Conservation (phyloP, 305 asterid species). For the Fraxinus sp. region DNA sequence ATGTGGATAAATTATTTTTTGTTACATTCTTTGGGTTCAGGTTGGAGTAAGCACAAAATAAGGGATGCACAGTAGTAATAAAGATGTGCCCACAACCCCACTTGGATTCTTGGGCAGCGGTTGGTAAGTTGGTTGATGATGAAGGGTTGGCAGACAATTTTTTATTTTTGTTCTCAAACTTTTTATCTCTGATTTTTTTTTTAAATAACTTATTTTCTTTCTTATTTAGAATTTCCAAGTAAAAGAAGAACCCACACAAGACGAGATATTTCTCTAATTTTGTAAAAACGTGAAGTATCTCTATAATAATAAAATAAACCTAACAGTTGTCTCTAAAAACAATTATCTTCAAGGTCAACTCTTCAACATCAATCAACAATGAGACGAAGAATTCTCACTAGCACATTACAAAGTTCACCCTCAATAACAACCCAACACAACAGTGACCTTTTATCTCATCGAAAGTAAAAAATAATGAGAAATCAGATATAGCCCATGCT, state of each 20-base stretch:
- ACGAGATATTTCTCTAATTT: neutral
- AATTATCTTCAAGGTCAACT: neutral
- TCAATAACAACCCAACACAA: neutral
- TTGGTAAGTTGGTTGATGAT: neutral
- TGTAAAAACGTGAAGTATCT: no score
- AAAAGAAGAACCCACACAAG: neutral
- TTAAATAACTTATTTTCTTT: neutral
- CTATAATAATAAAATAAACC: neutral
- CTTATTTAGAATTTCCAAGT: neutral
- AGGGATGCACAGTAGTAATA: neutral
- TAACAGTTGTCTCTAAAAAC: neutral
- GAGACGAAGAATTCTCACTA: neutral
- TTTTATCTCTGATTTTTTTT: neutral
- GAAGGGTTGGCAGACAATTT: neutral
- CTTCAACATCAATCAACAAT: neutral
- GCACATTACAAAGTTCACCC: neutral
- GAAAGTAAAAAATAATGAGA: neutral
- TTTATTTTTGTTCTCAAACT: neutral
- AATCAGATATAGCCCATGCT: neutral
- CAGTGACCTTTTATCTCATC: neutral
- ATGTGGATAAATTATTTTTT: neutral
- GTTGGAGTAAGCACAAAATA: neutral
- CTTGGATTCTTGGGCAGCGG: neutral
- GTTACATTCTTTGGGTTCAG: neutral
- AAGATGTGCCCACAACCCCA: neutral